A percentile compares a stretch with the other conserved stretches of the same genome.
Evolutionary conservation across 441 rosid species (phyloP).

Genomic region (Arabidopsis hybrid): DNA sequence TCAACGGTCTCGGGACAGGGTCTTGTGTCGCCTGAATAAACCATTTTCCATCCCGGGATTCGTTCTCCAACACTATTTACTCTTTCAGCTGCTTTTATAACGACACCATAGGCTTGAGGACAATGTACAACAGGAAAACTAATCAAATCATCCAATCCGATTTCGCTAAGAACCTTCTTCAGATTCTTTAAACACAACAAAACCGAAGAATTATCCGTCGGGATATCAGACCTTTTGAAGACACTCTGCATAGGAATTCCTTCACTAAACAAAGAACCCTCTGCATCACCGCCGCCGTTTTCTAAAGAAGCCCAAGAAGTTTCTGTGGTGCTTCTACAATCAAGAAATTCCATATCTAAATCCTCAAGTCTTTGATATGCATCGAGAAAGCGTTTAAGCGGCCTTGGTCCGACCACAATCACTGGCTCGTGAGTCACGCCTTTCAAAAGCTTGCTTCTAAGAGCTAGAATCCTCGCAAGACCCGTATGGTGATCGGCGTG

Average conservation of each 20-base stretch:
- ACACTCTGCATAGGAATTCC: slow-evolving; percentile 75
- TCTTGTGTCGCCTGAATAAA: slow-evolving; percentile 95
- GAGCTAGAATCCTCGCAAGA: slow-evolving; percentile 83
- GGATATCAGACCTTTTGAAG: slow-evolving; percentile 61
- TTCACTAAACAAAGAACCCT: slow-evolving; percentile 58
- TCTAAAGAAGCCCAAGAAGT: slow-evolving; percentile 68
- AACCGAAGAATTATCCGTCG: slow-evolving; percentile 50
- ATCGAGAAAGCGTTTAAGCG: slow-evolving; percentile 81
- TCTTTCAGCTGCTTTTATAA: slow-evolving; percentile 75
- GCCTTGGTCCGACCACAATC: slow-evolving; percentile 78
- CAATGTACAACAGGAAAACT: slow-evolving; percentile 97
- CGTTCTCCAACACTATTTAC: slow-evolving; percentile 64
- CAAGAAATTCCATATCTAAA: slow-evolving; percentile 88
- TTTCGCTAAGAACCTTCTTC: slow-evolving; percentile 66
- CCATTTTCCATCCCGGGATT: slow-evolving; percentile 95
- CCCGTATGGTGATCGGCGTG: slow-evolving; percentile 97
- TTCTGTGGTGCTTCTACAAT: slow-evolving; percentile 74
- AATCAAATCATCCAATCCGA: slow-evolving; percentile 68
- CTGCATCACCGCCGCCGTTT: slow-evolving; percentile 15
- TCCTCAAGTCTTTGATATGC: slow-evolving; percentile 94
- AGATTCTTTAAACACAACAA: slow-evolving; percentile 58
- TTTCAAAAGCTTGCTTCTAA: slow-evolving; percentile 73
- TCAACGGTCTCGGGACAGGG: slow-evolving; percentile 80
- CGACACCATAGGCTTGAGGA: slow-evolving; percentile 85
- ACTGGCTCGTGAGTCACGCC: slow-evolving; percentile 72